phyloP scores from a whole-genome alignment of 768 basidiomycete genomes.

The Arthromyces matolae region DNA sequence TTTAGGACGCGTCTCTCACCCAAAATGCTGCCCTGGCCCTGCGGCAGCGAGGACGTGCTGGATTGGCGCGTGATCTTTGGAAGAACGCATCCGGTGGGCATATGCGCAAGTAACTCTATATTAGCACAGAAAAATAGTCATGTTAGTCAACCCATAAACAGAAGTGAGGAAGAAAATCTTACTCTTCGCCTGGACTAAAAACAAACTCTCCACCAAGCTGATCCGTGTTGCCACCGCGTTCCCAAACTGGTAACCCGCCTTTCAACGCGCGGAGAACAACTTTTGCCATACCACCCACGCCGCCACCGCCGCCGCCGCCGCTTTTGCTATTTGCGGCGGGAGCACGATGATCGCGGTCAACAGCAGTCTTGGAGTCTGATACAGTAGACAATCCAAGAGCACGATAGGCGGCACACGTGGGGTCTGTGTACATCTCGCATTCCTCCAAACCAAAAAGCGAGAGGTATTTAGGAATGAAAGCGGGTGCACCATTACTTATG shows the following conservation, averaged over 20 bases:
- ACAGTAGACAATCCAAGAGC: slow-evolving; percentile 65
- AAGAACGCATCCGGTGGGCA: slow-evolving; percentile 81
- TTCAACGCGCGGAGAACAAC: slow-evolving; percentile 68
- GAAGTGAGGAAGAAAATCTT: slow-evolving; percentile 12
- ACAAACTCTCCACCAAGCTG: slow-evolving; percentile 91
- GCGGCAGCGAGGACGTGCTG: slow-evolving; percentile 63
- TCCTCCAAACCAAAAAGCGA: slow-evolving; percentile 65
- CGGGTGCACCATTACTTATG: slow-evolving; percentile 75
- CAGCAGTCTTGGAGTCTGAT: background rate
- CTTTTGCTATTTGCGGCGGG: slow-evolving; percentile 11
- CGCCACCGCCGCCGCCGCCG: slow-evolving; percentile 65
- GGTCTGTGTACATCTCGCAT: slow-evolving; percentile 79
- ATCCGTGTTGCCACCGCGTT: slow-evolving; percentile 67
- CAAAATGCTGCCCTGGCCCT: slow-evolving; percentile 60
- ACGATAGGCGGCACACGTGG: slow-evolving; percentile 60
- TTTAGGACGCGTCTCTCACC: slow-evolving; percentile 27
- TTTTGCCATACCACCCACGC: slow-evolving; percentile 66
- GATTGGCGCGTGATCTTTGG: slow-evolving; percentile 74
- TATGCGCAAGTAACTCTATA: slow-evolving; percentile 61
- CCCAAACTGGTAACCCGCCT: slow-evolving; percentile 79
- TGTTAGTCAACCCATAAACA: background rate
- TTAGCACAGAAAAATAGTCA: background rate
- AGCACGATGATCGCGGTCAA: background rate
- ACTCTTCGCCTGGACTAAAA: slow-evolving; percentile 45
- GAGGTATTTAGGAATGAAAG: slow-evolving; percentile 74